phyloP scores from a whole-genome alignment of 2,329 filamentous ascomycete genomes.

The Thermothelomyces thermophilus region DNA sequence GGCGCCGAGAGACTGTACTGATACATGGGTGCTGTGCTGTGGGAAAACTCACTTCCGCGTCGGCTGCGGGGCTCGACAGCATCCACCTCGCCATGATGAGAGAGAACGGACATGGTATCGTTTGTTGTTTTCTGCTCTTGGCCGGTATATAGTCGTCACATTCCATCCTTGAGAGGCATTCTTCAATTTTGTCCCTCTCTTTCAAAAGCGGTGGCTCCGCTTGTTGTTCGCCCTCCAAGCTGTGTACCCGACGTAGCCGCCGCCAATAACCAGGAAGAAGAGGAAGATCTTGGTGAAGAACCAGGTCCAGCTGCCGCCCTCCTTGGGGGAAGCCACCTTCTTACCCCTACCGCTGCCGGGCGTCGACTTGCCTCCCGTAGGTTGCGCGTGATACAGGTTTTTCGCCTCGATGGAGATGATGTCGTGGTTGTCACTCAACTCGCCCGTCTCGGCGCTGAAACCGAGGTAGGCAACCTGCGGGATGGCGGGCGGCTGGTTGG shows the following conservation, averaged over 20 bases:
- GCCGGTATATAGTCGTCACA: slow-evolving; percentile 11
- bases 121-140: slow-evolving; percentile 11
- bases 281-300: slow-evolving; percentile 75
- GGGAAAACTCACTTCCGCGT: background rate
- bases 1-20: slow-evolving; percentile 4
- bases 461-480: slow-evolving; percentile 70
- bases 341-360: slow-evolving; percentile 32
- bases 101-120: too few relatives aligned
- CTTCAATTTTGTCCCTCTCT: background rate
- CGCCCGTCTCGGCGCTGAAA: slow-evolving; percentile 85
- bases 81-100: too few relatives aligned
- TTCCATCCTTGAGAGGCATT: background rate
- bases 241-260: slow-evolving; percentile 80
- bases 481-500: slow-evolving; percentile 63
- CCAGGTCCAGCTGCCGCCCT: slow-evolving; percentile 51
- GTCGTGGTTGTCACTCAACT: slow-evolving; percentile 96
- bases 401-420: slow-evolving; percentile 80
- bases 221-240: slow-evolving; percentile 64
- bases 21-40: slow-evolving; percentile 9
- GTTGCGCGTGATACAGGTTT: slow-evolving; percentile 72
- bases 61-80: too few relatives aligned
- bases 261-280: slow-evolving; percentile 62
- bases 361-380: slow-evolving; percentile 35
- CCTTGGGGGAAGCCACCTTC: slow-evolving; percentile 31
- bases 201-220: slow-evolving; percentile 52